Percentiles rank a stretch among this genome's conserved stretches.
These are phyloP conservation scores for Pseudogymnoascus sp. DNA, from an alignment of 2,329 filamentous ascomycete species.

Conservation along the genomic window DNA sequence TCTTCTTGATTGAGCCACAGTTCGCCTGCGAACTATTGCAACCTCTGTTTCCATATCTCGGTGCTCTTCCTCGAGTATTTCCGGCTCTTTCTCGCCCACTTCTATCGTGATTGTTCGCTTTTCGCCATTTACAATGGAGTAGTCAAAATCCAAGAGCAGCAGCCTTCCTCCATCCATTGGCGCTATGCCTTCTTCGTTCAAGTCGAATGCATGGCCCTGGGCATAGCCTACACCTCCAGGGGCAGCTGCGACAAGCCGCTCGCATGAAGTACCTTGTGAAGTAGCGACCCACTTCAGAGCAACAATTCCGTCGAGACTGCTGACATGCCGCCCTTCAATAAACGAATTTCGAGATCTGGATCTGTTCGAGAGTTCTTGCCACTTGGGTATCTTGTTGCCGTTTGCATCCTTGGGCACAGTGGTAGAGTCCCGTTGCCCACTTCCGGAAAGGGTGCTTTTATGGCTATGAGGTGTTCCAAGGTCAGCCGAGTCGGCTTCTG, in stretches of 20 bases:
- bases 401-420: constrained; percentile 18
- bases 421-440: not conserved
- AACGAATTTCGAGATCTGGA: constrained; percentile 62
- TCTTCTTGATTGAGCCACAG: constrained; percentile 55
- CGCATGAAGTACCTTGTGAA: constrained; percentile 41
- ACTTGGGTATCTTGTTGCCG: constrained; percentile 47
- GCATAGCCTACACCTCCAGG: constrained; percentile 54
- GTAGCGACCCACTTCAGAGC: constrained; percentile 65
- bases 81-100: constrained; percentile 62
- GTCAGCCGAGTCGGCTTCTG: constrained; percentile 9
- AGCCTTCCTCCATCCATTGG: constrained; percentile 74
- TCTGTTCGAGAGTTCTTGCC: constrained; percentile 63
- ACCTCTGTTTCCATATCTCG: constrained; percentile 72
- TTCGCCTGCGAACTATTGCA: constrained; percentile 68
- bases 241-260: constrained; percentile 63
- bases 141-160: constrained; percentile 67
- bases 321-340: constrained; percentile 58
- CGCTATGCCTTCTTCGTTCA: constrained; percentile 63
- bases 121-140: constrained; percentile 48
- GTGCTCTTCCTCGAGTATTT: constrained; percentile 64
- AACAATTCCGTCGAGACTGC: constrained; percentile 58
- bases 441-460: not conserved
- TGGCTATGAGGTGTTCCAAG: not conserved
- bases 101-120: constrained; percentile 60
- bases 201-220: constrained; percentile 26